Percentiles rank a stretch among this genome's conserved stretches.
Conservation (phyloP, 306 rosid genomes). For the Clitoria ternatea region DNA sequence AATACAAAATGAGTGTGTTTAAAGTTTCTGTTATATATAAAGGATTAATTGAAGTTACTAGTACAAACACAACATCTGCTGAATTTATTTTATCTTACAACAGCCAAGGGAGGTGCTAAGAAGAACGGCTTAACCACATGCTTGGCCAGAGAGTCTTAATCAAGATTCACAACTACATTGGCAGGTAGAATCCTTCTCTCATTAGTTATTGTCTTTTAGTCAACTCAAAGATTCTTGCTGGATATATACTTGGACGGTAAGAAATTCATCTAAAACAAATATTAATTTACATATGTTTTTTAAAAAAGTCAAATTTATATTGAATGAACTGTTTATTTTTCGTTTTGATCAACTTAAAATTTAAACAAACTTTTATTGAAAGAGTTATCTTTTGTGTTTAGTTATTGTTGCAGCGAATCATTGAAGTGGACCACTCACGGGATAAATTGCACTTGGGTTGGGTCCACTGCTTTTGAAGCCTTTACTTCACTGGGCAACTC, state of each 20-base stretch:
- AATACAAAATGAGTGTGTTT: background rate
- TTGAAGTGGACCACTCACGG: background rate
- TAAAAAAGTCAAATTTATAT: too few relatives aligned
- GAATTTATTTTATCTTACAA: slow-evolving; percentile 24
- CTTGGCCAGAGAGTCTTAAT: background rate
- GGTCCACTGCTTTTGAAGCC: background rate
- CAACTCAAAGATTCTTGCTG: too few relatives aligned
- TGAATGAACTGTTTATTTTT: too few relatives aligned
- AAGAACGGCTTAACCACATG: slow-evolving; percentile 15
- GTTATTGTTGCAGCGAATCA: background rate
- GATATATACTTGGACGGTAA: too few relatives aligned
- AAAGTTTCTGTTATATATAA: background rate
- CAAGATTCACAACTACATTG: slow-evolving; percentile 17
- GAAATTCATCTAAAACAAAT: too few relatives aligned
- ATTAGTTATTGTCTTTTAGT: too few relatives aligned
- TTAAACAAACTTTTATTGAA: too few relatives aligned
- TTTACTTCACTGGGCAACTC: background rate
- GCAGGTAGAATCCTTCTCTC: background rate
- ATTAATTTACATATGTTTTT: too few relatives aligned
- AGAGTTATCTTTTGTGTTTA: too few relatives aligned
- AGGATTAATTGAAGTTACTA: background rate
- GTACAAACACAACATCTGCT: background rate
- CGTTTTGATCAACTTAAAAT: too few relatives aligned
- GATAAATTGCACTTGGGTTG: background rate
- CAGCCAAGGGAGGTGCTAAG: slow-evolving; percentile 17